phyloP scores from a whole-genome alignment of 768 basidiomycete genomes.

The Chlorophyllum brunneum region DNA sequence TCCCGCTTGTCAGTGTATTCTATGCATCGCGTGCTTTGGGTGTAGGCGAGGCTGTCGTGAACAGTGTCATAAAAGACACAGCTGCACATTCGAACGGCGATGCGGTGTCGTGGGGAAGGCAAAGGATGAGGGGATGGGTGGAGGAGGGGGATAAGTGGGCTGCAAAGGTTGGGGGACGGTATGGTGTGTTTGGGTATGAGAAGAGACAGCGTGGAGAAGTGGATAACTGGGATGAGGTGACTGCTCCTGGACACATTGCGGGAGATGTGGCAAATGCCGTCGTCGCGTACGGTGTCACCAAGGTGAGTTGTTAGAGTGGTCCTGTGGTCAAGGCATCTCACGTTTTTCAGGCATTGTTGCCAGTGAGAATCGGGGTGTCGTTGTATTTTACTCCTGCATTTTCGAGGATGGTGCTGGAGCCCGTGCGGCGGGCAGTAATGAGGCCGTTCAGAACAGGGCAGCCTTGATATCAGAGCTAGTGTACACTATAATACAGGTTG shows the following conservation, averaged over 20 bases:
- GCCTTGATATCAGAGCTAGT: neutral
- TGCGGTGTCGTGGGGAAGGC: conserved; percentile 39
- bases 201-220: conserved; percentile 36
- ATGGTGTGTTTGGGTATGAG: conserved; percentile 79
- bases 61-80: conserved; percentile 26
- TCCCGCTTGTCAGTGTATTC: conserved; percentile 73
- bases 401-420: conserved; percentile 63
- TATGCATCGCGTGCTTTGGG: conserved; percentile 63
- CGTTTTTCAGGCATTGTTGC: conserved; percentile 61
- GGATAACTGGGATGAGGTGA: conserved; percentile 20
- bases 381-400: conserved; percentile 72
- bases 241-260: conserved; percentile 44
- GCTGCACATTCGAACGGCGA: no score
- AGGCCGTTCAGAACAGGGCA: conserved; percentile 26
- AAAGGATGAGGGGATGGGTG: conserved; percentile 55
- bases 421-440: conserved; percentile 39
- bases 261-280: conserved; percentile 82
- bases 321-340: neutral
- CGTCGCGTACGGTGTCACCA: conserved; percentile 75
- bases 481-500: neutral
- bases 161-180: conserved; percentile 64
- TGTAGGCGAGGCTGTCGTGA: conserved; percentile 64
- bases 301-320: conserved; percentile 41
- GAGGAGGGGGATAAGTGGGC: conserved; percentile 75
- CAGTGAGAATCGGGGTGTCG: conserved; percentile 67